Evolutionary conservation across 2,329 filamentous ascomycete species (phyloP), one percentile per base, ranked within the genome.

Genomic region (Chaetomiaceae sp.): DNA sequence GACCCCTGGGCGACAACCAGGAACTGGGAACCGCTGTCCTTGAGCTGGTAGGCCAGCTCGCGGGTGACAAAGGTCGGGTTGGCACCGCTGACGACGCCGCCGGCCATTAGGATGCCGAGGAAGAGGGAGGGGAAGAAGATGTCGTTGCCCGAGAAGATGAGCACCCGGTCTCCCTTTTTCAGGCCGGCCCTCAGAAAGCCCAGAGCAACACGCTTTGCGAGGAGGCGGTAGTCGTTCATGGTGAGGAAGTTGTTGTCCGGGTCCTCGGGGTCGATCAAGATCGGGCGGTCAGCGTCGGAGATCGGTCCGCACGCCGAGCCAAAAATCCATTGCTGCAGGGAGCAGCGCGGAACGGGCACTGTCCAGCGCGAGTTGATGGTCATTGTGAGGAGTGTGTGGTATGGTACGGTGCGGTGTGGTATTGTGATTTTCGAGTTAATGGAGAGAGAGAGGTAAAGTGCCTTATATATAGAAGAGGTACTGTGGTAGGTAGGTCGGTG

Each of bases 1-100:
- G 75, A 78, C 0, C 63, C 71, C 31, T 81, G 77, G 0, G 82
- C 77, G n/a, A 80, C 78, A 48, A 93, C 69, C 50, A 93, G 68
- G 61, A 86, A 85, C 6, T 67, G 76, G 0, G 87, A 83, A 0
- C 78, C 83, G 50, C 83, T 85, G 65, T 92, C 86, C 43, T 79
- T 74, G 31, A 93, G 72, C 66, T 93, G 89, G 65, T 87, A 85
- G 6, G 82, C 85, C 40, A 95, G 68, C 66, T 93, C 88, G 17
- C 86, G 73, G 0, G 80, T 71, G 0, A 87, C 82, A 58, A 82
- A 67, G 4, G 58, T 54, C 19, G 67, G 67, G 51, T 68, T 68
- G 33, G 67, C 67, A 21, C 86, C 87, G 0, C 83, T 86, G 69
- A 92, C 92, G 48, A 92, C 72, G 2, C 86, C 86, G 4, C 86